Percentiles rank a stretch among this genome's conserved stretches.
Evolutionary conservation across 176 grass and related monocot genomes (phyloP).

Genomic region (maize (Zea mays)): DNA sequence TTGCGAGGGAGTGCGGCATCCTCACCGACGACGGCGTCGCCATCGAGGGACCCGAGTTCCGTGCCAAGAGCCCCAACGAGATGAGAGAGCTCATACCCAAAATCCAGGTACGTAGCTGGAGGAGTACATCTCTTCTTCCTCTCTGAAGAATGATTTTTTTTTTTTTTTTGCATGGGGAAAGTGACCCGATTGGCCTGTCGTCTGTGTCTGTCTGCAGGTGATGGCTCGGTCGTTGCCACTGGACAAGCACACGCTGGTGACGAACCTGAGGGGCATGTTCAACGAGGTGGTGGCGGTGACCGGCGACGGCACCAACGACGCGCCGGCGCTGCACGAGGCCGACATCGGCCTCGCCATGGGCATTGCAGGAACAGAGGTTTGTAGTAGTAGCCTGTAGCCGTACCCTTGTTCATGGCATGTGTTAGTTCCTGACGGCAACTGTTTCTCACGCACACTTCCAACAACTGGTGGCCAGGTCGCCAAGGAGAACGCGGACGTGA

Average conservation of each 20-base stretch:
- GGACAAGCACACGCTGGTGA: conserved; percentile 92
- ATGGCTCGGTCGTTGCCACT: conserved; percentile 87
- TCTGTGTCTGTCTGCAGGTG: conserved; percentile 60
- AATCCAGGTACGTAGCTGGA: conserved; percentile 58
- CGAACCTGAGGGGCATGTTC: conserved; percentile 73
- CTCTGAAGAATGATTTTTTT: background rate
- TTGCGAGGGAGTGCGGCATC: conserved; percentile 90
- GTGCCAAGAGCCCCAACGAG: conserved; percentile 67
- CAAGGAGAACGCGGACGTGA: conserved; percentile 97
- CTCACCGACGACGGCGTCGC: conserved; percentile 79
- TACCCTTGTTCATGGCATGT: background rate
- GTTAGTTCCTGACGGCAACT: background rate
- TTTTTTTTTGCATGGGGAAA: background rate
- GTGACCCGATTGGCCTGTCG: background rate
- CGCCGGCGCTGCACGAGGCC: conserved; percentile 88
- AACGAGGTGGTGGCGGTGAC: conserved; percentile 87
- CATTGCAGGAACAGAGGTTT: conserved; percentile 91
- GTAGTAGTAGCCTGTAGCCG: conserved; percentile 5
- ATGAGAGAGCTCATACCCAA: conserved; percentile 88
- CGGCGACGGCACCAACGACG: conserved; percentile 90
- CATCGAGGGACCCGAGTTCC: conserved; percentile 83
- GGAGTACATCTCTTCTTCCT: too few relatives aligned
- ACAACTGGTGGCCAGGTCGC: conserved; percentile 55
- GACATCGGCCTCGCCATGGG: conserved; percentile 97
- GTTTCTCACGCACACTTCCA: conserved; percentile 21